Evolutionary conservation across 2,329 filamentous ascomycete species (phyloP), one percentile per base, ranked within the genome.

Genomic region (Talaromyces sp.): DNA sequence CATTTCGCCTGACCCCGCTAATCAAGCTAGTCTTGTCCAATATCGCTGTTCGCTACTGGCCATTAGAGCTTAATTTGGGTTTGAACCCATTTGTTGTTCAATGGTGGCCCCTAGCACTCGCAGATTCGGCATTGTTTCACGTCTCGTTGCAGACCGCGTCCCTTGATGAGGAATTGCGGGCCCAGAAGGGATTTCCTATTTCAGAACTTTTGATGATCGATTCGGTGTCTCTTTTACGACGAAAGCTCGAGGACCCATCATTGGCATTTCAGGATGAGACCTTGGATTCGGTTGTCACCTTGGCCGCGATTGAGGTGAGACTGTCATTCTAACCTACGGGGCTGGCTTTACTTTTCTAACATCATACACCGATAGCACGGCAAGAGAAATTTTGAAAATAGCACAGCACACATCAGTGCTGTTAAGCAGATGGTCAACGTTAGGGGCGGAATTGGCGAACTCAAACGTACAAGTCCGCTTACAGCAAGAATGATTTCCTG

Each of bases 41-140:
- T 52, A 86, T 87, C 54, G 82, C 83, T 0, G 86, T 86, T 57
- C 81, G 85, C 64, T 86, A 86, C 66, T 86, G 86, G 65, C 84
- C 84, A 0, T 73, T 85, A 23, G 84, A 86, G 57, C 72, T 84
- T 7, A 79, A 76, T 63, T 67, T 76, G n/a, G 70, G 70, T 0
- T 83, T 84, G 7, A 86, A 86, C 65, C 84, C 84, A 0, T 86
- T 86, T 63, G 72, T 86, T 18, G 72, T 85, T 6, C 85, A 83
- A 0, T 86, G 84, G 84, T 86, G 84, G 83, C 84, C 84, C 0
- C 74, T 83, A 0, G 83, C 84, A 0, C 75, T 86, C 0, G 79
- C 75, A 0, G 84, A 86, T 60, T 82, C 84, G 0, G 82, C 82
- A 4, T 66, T 86, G 0, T 86, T 86, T 59, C 83, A 86, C 65